phyloP scores from a whole-genome alignment of 2,329 filamentous ascomycete genomes.

The Hymenoscyphus infarciens region DNA sequence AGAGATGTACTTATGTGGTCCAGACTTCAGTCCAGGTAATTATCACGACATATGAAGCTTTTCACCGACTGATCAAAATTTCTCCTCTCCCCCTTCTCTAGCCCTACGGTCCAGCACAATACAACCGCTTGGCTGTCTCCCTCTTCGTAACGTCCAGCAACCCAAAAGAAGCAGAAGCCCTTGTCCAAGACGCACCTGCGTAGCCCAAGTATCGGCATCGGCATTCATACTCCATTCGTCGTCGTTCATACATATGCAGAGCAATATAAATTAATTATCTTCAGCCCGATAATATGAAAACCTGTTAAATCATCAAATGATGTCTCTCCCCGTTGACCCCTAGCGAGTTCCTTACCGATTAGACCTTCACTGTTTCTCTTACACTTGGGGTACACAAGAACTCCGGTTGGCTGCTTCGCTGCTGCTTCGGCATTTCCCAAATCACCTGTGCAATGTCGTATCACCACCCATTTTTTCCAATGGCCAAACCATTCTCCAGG shows the following conservation, averaged over 20 bases:
- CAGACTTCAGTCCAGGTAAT: not conserved
- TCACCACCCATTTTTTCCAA: not conserved
- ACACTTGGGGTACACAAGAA: not conserved
- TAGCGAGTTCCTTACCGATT: too few species aligned
- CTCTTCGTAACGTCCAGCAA: not conserved
- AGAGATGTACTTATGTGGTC: not conserved
- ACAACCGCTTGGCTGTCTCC: not conserved
- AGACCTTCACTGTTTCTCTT: too few species aligned
- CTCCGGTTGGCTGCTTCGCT: not conserved
- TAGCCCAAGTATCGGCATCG: not conserved
- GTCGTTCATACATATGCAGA: not conserved
- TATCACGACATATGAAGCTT: not conserved
- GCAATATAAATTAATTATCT: slow-evolving; percentile 1
- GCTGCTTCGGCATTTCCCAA: not conserved
- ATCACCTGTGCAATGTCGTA: not conserved
- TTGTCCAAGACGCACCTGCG: not conserved
- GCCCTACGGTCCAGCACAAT: not conserved
- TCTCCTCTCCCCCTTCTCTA: not conserved
- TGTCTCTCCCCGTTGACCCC: not conserved
- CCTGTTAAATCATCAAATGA: not conserved
- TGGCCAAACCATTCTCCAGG: not conserved
- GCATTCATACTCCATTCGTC: not conserved
- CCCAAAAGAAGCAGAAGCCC: not conserved
- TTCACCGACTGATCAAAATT: not conserved
- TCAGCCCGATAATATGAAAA: not conserved